These are phyloP conservation scores for Exserohilum rostratum DNA, from an alignment of 2,329 filamentous ascomycete genomes.

Conservation along the genomic window DNA sequence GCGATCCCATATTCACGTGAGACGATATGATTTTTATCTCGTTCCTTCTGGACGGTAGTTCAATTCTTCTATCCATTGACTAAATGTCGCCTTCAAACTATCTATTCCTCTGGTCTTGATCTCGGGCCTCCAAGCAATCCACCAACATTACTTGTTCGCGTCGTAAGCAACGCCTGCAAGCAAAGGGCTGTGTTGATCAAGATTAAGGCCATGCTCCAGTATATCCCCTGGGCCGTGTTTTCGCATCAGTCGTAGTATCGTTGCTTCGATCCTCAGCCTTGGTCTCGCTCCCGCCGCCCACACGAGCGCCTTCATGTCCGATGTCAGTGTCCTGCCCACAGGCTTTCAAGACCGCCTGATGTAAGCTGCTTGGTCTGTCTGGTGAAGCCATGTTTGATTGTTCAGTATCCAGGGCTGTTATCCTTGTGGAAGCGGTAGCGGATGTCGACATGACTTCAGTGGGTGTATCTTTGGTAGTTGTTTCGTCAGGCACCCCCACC, in stretches of 20 bases:
- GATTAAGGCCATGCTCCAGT: slow-evolving; percentile 3
- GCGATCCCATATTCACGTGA: too few relatives aligned
- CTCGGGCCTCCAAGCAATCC: too few relatives aligned
- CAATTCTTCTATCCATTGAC: too few relatives aligned
- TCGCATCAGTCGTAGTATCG: not conserved
- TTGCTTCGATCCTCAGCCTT: not conserved
- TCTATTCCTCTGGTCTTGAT: not conserved
- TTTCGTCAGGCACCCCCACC: not conserved
- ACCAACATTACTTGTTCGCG: not conserved
- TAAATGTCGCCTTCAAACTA: too few relatives aligned
- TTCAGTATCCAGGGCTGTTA: not conserved
- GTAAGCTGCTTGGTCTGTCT: not conserved
- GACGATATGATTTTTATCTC: too few relatives aligned
- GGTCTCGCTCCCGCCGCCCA: not conserved
- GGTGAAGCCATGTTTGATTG: not conserved
- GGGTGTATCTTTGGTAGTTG: not conserved
- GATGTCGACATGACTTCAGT: not conserved
- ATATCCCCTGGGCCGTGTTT: not conserved
- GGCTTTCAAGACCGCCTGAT: slow-evolving; percentile 1
- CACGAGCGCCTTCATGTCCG: not conserved
- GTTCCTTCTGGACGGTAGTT: too few relatives aligned
- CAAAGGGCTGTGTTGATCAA: not conserved
- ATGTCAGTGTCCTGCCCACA: not conserved
- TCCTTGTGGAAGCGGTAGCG: not conserved
- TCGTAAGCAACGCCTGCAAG: not conserved